Base-by-base conservation (phyloP, 441 rosid species). In the Corymbia calophylla region DNA sequence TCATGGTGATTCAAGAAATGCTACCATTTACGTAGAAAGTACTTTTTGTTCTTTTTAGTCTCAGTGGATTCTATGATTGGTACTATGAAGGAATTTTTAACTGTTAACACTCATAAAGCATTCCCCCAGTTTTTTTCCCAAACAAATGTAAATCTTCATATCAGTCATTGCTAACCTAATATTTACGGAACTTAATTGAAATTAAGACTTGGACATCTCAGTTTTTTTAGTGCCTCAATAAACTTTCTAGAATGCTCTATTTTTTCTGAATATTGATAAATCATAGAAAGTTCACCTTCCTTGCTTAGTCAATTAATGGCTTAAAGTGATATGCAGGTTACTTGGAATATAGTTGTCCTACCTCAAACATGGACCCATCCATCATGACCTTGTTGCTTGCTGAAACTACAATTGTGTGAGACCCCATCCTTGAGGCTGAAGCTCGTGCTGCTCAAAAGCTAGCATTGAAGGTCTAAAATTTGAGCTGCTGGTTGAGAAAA, bases 181-280 rank as follows among this genome's bases (percentile, higher is more conserved):
- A 14, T 0, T 2, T 14, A 13, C 2, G 4, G 3, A 29, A 14
- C 70, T 1, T 0, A 11, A 0, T 60, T 64, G 73, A 64, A 64
- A 10, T 64, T 15, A 64, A 64, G 39, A 64, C 73, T n/a, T 64
- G 73, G 39, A n/a, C 19, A 64, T 35, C 15, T 64, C 2, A 11
- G 32, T 14, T n/a, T 27, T 70, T 70, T 70, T 5, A 1, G 1
- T 35, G 48, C 48, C 12, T 18, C 48, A 35, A 9, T 32, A 62
- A 70, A 0, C 23, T 31, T 53, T 82, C 19, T 5, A 0, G 18
- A 17, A 82, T 53, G 23, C 31, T 84, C 11, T 27, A 16, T 35
- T 35, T 10, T 53, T 85, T 49, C 7, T 49, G 8, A 53, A 51
- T 16, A 53, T 27, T 32, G 47, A 31, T 31, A 10, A 6, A 10